These are phyloP conservation scores for Basipetospora chlamydospora DNA, from an alignment of 2,329 filamentous ascomycete species.

Conservation along the genomic window DNA sequence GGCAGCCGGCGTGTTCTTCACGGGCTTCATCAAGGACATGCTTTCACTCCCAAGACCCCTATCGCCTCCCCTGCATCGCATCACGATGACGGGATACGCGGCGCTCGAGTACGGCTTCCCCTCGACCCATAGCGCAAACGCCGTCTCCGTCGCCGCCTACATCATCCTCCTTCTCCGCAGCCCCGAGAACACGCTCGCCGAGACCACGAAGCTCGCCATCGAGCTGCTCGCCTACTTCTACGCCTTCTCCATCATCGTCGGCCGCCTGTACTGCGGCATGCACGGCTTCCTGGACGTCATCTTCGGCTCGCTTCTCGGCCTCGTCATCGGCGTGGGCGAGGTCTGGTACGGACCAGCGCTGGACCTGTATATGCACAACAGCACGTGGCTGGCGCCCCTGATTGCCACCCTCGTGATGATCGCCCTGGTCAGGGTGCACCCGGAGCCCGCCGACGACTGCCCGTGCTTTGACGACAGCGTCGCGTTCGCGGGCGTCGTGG, in stretches of 20 bases:
- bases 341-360: conserved; percentile 47
- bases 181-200: conserved; percentile 45
- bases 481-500: conserved; percentile 78
- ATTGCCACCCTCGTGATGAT: conserved; percentile 53
- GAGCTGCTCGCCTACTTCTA: conserved; percentile 69
- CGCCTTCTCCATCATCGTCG: conserved; percentile 75
- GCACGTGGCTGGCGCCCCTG: conserved; percentile 48
- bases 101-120: conserved; percentile 95
- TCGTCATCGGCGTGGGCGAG: conserved; percentile 43
- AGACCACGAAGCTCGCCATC: conserved; percentile 44
- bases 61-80: conserved; percentile 80
- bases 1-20: conserved; percentile 69
- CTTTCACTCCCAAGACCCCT: conserved; percentile 82
- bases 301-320: conserved; percentile 64
- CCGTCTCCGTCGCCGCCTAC: conserved; percentile 85
- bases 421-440: conserved; percentile 72
- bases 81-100: conserved; percentile 93
- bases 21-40: conserved; percentile 88
- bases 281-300: conserved; percentile 91
- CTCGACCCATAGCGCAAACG: conserved; percentile 93
- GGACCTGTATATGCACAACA: conserved; percentile 55
- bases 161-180: conserved; percentile 56
- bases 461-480: conserved; percentile 96
- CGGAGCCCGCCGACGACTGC: conserved; percentile 91
- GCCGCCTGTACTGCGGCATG: conserved; percentile 94